Evolutionary conservation across 352 stramenopile genomes (phyloP).

Genomic region (Halophytophthora polymorphica): DNA sequence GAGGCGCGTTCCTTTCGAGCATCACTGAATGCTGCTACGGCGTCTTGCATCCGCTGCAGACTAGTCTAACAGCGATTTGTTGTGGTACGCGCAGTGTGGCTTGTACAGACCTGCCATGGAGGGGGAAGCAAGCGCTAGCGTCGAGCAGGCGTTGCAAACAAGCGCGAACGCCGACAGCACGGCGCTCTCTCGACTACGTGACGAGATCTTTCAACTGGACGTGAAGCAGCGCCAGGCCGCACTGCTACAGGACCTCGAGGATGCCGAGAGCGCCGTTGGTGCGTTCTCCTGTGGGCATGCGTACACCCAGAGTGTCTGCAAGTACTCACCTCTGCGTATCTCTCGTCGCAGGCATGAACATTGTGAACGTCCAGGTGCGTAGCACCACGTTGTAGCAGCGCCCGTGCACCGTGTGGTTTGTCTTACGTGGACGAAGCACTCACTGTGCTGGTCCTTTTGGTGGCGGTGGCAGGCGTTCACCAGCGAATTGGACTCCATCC

Average conservation of each 20-base stretch:
- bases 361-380: constrained; percentile 44
- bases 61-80: too few species aligned
- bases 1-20: constrained; percentile 5
- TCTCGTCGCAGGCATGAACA: constrained; percentile 30
- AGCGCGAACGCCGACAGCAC: background rate
- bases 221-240: constrained; percentile 43
- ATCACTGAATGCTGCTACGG: background rate
- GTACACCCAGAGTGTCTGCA: background rate
- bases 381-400: background rate
- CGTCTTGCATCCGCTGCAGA: background rate
- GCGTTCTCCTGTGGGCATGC: background rate
- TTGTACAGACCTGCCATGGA: constrained; percentile 12
- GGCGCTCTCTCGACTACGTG: constrained; percentile 26
- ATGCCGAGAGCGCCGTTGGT: constrained; percentile 34
- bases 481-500: constrained; percentile 43
- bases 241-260: constrained; percentile 35
- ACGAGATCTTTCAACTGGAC: constrained; percentile 52
- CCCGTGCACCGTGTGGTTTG: too few species aligned
- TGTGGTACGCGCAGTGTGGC: too few species aligned
- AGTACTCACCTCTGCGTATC: background rate
- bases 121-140: constrained; percentile 12
- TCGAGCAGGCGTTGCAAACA: constrained; percentile 17
- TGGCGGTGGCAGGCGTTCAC: constrained; percentile 43
- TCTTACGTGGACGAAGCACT: too few species aligned
- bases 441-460: too few species aligned